Conservation (phyloP, 257 asterid genomes). For the Gentiana macrophylla region DNA sequence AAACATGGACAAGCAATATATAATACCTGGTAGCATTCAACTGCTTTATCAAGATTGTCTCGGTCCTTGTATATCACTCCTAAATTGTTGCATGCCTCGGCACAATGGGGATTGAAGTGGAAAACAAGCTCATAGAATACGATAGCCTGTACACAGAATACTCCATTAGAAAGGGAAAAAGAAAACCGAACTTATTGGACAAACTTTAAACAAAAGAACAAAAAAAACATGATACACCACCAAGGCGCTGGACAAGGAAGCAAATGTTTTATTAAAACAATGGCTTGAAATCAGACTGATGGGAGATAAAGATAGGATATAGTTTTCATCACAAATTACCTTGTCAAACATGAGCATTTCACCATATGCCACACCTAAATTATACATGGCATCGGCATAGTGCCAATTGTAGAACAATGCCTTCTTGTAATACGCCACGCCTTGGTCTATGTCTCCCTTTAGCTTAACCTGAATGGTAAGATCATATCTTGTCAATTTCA, state of each 20-base stretch:
- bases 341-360: conserved; percentile 98
- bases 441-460: conserved; percentile 88
- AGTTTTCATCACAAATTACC: conserved; percentile 26
- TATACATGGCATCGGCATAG: conserved; percentile 99
- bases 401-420: conserved; percentile 97
- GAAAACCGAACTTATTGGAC: not conserved
- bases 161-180: not conserved
- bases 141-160: conserved; percentile 65
- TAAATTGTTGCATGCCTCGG: conserved; percentile 97
- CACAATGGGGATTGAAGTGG: conserved; percentile 99
- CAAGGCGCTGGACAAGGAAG: not conserved
- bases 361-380: conserved; percentile 99
- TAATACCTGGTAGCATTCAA: conserved; percentile 93
- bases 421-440: conserved; percentile 78
- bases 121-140: conserved; percentile 97
- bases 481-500: conserved; percentile 11
- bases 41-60: conserved; percentile 99
- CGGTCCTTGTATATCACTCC: conserved; percentile 97
- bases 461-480: conserved; percentile 55
- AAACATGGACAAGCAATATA: conserved; percentile 17
- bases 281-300: not conserved
- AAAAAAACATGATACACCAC: not conserved
- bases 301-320: not conserved
- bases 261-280: not conserved
- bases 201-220: no score